These are phyloP conservation scores for Lactarius akahatsu DNA, from an alignment of 768 basidiomycete species.

Conservation along the genomic window DNA sequence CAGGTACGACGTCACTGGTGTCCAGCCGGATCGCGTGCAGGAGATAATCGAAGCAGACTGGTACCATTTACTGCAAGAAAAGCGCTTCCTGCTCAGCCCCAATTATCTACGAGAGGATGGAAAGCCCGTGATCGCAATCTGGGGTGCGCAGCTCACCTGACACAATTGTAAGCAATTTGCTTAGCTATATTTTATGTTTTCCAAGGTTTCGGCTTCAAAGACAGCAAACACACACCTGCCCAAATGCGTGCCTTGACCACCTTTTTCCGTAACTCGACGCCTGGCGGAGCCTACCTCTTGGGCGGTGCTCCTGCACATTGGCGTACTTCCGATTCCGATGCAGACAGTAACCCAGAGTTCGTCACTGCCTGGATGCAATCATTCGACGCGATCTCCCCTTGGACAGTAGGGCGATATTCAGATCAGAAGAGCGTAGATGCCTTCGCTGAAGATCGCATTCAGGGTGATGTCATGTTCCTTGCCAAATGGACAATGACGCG, in stretches of 20 bases:
- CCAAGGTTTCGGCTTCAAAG: slow-evolving; percentile 69
- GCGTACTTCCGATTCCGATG: slow-evolving; percentile 69
- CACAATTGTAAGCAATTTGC: not conserved
- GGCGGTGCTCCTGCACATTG: slow-evolving; percentile 72
- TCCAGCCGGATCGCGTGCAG: slow-evolving; percentile 68
- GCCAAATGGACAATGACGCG: slow-evolving; percentile 37
- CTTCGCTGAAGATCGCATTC: slow-evolving; percentile 63
- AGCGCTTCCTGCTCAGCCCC: slow-evolving; percentile 65
- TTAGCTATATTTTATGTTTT: not conserved
- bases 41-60: slow-evolving; percentile 69
- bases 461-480: slow-evolving; percentile 61
- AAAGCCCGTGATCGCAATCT: slow-evolving; percentile 68
- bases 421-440: slow-evolving; percentile 59
- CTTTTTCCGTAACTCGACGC: slow-evolving; percentile 60
- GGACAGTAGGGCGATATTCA: slow-evolving; percentile 74
- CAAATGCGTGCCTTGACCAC: slow-evolving; percentile 53
- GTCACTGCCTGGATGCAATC: slow-evolving; percentile 69
- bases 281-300: slow-evolving; percentile 73
- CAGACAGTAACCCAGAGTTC: slow-evolving; percentile 66
- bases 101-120: slow-evolving; percentile 71
- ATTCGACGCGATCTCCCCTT: slow-evolving; percentile 79
- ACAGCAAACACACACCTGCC: slow-evolving; percentile 59
- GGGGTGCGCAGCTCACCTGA: slow-evolving; percentile 46
- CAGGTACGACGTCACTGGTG: slow-evolving; percentile 84
- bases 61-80: slow-evolving; percentile 62